Conservation (phyloP, 116 monocot genomes). For the Dioscorea cayenensis region DNA sequence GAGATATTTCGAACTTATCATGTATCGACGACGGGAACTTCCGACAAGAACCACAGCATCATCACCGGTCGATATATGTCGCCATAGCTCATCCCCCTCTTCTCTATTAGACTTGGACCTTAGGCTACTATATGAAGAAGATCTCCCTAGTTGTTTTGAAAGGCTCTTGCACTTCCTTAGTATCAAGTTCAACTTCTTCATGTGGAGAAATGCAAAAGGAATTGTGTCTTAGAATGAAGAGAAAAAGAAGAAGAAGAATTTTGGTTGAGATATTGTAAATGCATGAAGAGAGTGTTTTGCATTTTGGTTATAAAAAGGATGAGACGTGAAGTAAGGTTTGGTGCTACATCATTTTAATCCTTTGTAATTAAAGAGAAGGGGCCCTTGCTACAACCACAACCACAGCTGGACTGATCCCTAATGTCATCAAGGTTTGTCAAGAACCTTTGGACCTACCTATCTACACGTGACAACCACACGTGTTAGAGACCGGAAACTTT, state of each 20-base stretch:
- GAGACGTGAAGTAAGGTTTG: not conserved
- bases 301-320: constrained; percentile 1
- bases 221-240: not conserved
- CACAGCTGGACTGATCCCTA: too few species aligned
- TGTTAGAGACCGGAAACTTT: too few species aligned
- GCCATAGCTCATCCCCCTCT: constrained; percentile 16
- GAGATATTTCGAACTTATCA: constrained; percentile 50
- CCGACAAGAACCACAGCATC: constrained; percentile 67
- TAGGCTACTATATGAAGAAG: constrained; percentile 48
- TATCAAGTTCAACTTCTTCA: constrained; percentile 59
- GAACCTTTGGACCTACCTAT: too few species aligned
- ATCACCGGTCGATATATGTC: not conserved
- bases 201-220: constrained; percentile 6
- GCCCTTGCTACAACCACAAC: not conserved
- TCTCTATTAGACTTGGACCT: constrained; percentile 40
- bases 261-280: not conserved
- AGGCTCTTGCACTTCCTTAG: constrained; percentile 85
- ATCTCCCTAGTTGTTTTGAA: constrained; percentile 35
- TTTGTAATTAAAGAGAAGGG: constrained; percentile 1
- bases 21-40: constrained; percentile 60
- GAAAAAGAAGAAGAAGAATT: not conserved
- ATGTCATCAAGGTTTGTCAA: too few species aligned
- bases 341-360: constrained; percentile 9
- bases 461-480: too few species aligned
- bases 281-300: too few species aligned